Conservation (phyloP, 306 rosid species). For the Fagus sylvatica region DNA sequence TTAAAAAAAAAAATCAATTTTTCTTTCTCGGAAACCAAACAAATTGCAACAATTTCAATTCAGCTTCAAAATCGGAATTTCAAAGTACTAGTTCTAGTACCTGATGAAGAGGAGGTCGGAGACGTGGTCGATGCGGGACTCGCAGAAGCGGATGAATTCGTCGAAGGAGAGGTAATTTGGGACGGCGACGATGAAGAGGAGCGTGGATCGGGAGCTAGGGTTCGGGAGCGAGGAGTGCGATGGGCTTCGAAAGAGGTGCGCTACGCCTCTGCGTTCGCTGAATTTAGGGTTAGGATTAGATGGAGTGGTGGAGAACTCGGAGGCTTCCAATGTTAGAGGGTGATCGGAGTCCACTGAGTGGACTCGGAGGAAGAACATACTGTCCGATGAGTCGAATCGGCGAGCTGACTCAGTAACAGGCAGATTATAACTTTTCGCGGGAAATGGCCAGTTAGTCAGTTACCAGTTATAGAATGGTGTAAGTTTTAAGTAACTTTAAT, state of each 20-base stretch:
- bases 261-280: conserved; percentile 70
- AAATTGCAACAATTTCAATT: background rate
- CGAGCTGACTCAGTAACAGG: conserved; percentile 4
- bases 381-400: conserved; percentile 3
- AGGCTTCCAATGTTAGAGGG: conserved; percentile 36
- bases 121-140: conserved; percentile 57
- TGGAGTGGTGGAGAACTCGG: conserved; percentile 32
- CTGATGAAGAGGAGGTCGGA: conserved; percentile 78
- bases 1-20: conserved; percentile 6
- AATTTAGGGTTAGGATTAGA: conserved; percentile 41
- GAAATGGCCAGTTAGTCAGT: conserved; percentile 2
- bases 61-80: no score
- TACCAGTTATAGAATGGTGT: background rate
- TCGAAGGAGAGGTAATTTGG: conserved; percentile 84
- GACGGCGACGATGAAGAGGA: conserved; percentile 70
- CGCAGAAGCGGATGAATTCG: conserved; percentile 71
- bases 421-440: conserved; percentile 4
- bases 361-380: conserved; percentile 81
- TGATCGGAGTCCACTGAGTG: conserved; percentile 82
- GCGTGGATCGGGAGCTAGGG: conserved; percentile 59
- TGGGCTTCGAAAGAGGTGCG: conserved; percentile 70
- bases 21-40: background rate
- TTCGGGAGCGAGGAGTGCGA: conserved; percentile 53
- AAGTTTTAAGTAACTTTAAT: no score
- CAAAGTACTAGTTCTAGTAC: conserved; percentile 18